These are phyloP conservation scores for Phlebiopsis gigantea DNA, from an alignment of 768 basidiomycete genomes.

Conservation along the genomic window DNA sequence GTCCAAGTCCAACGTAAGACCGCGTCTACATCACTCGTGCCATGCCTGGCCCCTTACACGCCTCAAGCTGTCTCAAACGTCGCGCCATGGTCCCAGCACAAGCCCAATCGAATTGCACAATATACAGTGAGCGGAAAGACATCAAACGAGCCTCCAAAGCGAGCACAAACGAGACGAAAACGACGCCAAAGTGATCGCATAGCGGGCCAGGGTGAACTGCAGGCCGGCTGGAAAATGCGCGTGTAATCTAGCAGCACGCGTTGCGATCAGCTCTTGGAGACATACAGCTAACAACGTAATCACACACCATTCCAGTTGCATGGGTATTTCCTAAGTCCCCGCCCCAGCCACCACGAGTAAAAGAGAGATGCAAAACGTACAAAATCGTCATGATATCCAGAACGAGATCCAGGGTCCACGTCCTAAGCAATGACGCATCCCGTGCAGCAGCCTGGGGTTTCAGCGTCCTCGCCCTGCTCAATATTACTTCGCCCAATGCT, in stretches of 20 bases:
- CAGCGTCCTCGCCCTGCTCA: slow-evolving; percentile 19
- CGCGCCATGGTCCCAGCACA: background rate
- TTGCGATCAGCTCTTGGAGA: background rate
- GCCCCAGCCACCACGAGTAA: background rate
- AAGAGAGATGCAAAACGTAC: slow-evolving; percentile 1
- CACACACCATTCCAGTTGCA: background rate
- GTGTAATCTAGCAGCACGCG: background rate
- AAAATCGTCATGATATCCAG: background rate
- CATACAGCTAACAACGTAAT: background rate
- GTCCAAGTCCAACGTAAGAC: background rate
- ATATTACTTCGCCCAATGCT: slow-evolving; percentile 27
- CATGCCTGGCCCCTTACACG: background rate
- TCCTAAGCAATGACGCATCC: slow-evolving; percentile 36
- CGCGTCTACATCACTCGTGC: background rate
- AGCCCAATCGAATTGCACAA: background rate
- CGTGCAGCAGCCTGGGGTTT: slow-evolving; percentile 30
- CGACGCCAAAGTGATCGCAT: background rate
- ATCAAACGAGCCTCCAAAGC: slow-evolving; percentile 8
- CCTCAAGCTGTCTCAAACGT: background rate
- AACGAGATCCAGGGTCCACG: background rate
- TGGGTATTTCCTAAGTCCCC: slow-evolving; percentile 2
- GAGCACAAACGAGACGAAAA: slow-evolving; percentile 6
- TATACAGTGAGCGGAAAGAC: slow-evolving; percentile 11
- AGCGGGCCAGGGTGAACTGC: background rate
- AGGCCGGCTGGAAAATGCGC: background rate